These are phyloP conservation scores for Tetracentron sinense DNA, from an alignment of 164 flowering plant genomes.

Conservation along the genomic window DNA sequence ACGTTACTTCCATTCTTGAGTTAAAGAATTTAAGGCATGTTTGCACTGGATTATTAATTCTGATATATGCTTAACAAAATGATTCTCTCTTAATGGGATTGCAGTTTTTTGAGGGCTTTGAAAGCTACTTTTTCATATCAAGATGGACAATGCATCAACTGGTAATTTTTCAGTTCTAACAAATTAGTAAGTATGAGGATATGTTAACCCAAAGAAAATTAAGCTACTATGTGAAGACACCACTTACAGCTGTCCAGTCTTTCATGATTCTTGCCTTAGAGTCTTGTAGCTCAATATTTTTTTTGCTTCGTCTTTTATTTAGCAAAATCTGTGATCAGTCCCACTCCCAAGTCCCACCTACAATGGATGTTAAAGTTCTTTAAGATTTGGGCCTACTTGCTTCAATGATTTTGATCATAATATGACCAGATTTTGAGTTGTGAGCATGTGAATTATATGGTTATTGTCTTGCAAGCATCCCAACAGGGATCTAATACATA, in stretches of 20 bases:
- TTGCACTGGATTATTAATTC: slow-evolving; percentile 4
- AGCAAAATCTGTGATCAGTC: not conserved
- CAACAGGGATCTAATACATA: too few relatives aligned
- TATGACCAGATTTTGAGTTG: not conserved
- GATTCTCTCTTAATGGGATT: slow-evolving; percentile 83
- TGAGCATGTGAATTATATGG: not conserved
- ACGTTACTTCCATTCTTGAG: not conserved
- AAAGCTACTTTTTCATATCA: slow-evolving; percentile 75
- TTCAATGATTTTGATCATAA: not conserved
- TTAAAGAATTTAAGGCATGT: not conserved
- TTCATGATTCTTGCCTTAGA: not conserved
- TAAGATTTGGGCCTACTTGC: not conserved
- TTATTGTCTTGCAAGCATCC: too few relatives aligned
- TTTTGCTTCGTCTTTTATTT: too few relatives aligned
- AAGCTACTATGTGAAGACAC: not conserved
- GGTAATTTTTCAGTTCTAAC: slow-evolving; percentile 43
- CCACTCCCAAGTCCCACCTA: too few relatives aligned
- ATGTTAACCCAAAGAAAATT: not conserved
- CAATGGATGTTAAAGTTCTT: not conserved
- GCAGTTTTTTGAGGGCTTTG: slow-evolving; percentile 81
- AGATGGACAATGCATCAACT: slow-evolving; percentile 97
- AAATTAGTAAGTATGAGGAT: not conserved
- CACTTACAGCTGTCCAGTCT: not conserved
- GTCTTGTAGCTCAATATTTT: not conserved
- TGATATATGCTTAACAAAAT: slow-evolving; percentile 44